These are phyloP conservation scores for Trypanosoma congolense DNA, from an alignment of 208 protist genomes.

Conservation along the genomic window DNA sequence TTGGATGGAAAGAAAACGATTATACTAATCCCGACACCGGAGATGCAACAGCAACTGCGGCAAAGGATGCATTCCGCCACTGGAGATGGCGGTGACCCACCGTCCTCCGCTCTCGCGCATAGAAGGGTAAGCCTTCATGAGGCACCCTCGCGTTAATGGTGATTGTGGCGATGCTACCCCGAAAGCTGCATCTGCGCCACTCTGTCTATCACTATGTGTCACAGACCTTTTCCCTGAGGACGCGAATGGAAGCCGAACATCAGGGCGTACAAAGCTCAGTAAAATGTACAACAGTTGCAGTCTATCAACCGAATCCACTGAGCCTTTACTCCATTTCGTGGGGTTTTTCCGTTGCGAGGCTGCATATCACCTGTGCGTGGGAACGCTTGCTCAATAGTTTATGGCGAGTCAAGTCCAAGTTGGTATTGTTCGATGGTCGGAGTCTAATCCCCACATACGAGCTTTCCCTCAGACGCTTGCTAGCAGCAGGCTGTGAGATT, in stretches of 20 bases:
- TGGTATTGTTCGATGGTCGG: constrained; percentile 34
- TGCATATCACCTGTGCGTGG: constrained; percentile 38
- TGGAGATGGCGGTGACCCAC: not conserved
- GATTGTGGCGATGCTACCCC: not conserved
- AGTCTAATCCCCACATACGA: constrained; percentile 55
- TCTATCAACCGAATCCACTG: constrained; percentile 39
- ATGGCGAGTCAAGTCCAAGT: constrained; percentile 52
- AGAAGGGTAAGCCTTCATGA: not conserved
- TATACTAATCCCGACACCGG: constrained; percentile 46
- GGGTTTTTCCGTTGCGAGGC: constrained; percentile 28
- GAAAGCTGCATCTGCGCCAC: constrained; percentile 1
- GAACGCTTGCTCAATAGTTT: constrained; percentile 43
- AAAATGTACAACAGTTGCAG: constrained; percentile 22
- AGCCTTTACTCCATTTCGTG: constrained; percentile 34
- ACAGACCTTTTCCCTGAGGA: not conserved
- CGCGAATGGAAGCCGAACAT: constrained; percentile 15
- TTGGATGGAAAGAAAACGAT: constrained; percentile 55
- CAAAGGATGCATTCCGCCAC: constrained; percentile 26
- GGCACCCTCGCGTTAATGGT: not conserved
- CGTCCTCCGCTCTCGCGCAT: not conserved
- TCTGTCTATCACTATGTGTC: constrained; percentile 6
- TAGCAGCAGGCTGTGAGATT: constrained; percentile 45
- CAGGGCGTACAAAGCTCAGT: constrained; percentile 16
- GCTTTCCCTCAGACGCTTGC: constrained; percentile 48
- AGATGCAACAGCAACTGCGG: constrained; percentile 42